Evolutionary conservation across 495 filamentous ascomycete species (phyloP).

Genomic region (Neurospora hispaniola): DNA sequence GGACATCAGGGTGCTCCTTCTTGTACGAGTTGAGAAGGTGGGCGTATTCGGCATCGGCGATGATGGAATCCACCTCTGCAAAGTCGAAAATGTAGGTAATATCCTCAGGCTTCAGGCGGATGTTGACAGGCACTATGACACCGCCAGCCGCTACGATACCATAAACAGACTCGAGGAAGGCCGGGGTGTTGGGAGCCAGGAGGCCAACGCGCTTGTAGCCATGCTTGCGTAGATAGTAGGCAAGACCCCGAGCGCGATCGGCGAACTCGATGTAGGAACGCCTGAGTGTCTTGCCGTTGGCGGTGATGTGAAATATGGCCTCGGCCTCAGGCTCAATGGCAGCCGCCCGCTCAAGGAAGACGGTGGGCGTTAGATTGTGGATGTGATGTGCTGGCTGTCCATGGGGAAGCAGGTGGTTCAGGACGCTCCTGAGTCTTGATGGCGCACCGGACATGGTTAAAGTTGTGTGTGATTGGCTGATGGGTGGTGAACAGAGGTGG

Average conservation of each 20-base stretch:
- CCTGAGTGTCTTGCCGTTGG: slow-evolving; percentile 59
- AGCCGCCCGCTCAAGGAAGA: slow-evolving; percentile 80
- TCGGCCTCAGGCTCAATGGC: slow-evolving; percentile 79
- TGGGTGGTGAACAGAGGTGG: background rate
- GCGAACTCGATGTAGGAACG: slow-evolving; percentile 72
- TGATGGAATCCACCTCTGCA: slow-evolving; percentile 74
- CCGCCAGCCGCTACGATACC: slow-evolving; percentile 78
- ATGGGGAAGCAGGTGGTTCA: slow-evolving; percentile 48
- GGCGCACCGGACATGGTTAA: slow-evolving; percentile 34
- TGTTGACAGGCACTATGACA: slow-evolving; percentile 76
- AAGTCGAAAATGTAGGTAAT: slow-evolving; percentile 84
- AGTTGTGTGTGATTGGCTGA: background rate
- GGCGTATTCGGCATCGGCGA: slow-evolving; percentile 73
- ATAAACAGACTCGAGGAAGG: slow-evolving; percentile 83
- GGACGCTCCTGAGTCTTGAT: slow-evolving; percentile 42
- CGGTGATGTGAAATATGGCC: slow-evolving; percentile 81
- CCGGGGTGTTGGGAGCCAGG: slow-evolving; percentile 84
- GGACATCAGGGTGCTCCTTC: slow-evolving; percentile 45
- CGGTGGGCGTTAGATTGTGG: slow-evolving; percentile 78
- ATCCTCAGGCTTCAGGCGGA: slow-evolving; percentile 78
- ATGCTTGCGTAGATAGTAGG: slow-evolving; percentile 71
- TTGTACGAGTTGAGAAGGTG: slow-evolving; percentile 56
- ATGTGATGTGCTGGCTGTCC: slow-evolving; percentile 46
- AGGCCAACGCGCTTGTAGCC: slow-evolving; percentile 64
- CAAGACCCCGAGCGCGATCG: slow-evolving; percentile 74